Conservation (phyloP, 2,329 filamentous ascomycete genomes). For the Fusarium floridanum region DNA sequence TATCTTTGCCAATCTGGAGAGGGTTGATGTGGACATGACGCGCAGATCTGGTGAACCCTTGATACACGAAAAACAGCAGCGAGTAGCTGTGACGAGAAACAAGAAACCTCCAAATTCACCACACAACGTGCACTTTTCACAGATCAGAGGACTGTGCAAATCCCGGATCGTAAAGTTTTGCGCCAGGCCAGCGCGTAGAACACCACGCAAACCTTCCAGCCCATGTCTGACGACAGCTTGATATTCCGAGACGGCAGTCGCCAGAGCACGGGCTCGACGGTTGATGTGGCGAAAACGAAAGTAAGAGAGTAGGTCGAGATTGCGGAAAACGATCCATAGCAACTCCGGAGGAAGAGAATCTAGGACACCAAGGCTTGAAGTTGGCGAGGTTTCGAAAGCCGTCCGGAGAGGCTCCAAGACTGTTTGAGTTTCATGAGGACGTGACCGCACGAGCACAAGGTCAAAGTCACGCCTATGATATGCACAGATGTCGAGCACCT, state of each 20-base stretch:
- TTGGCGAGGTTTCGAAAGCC: background rate
- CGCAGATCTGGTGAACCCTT: background rate
- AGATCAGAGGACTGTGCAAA: background rate
- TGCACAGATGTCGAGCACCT: conserved; percentile 5
- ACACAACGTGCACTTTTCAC: background rate
- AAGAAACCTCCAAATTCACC: conserved; percentile 7
- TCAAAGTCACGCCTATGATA: conserved; percentile 22
- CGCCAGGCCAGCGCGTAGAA: conserved; percentile 5
- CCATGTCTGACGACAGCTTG: conserved; percentile 4
- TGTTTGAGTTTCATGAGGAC: conserved; percentile 5
- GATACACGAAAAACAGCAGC: background rate
- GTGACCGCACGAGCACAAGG: conserved; percentile 8
- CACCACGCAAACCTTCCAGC: conserved; percentile 11
- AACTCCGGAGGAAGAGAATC: conserved; percentile 9
- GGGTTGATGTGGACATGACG: background rate
- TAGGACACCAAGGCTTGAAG: background rate
- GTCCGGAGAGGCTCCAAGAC: background rate
- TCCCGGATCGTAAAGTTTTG: background rate
- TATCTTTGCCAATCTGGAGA: background rate
- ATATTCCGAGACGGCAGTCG: background rate
- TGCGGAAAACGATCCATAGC: background rate
- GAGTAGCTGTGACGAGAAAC: background rate
- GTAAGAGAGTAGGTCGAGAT: conserved; percentile 13
- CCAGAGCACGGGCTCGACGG: conserved; percentile 3
- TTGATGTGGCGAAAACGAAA: conserved; percentile 9